Evolutionary conservation across 202 grass and related monocot species (phyloP).

Genomic region (Hordeum pubiflorum): DNA sequence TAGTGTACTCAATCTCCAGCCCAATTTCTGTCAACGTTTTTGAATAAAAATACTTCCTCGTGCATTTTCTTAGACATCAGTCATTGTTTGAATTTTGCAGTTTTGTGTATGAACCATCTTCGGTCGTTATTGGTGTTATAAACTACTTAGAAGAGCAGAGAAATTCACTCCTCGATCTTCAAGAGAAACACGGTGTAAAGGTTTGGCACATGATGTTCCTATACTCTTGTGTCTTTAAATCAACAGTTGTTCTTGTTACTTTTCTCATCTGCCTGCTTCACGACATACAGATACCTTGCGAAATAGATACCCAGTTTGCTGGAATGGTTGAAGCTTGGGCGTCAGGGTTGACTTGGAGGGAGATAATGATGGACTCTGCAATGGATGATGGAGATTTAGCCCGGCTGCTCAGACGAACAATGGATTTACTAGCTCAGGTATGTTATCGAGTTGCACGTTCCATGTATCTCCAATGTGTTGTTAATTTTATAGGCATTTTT

Average conservation of each 20-base stretch:
- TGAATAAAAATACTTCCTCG: neutral
- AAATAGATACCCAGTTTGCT: constrained; percentile 82
- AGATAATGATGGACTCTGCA: constrained; percentile 96
- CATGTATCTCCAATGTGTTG: neutral
- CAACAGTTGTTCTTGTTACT: neutral
- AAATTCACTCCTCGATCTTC: constrained; percentile 70
- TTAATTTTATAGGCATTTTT: neutral
- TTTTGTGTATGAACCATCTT: constrained; percentile 90
- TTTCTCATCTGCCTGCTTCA: constrained; percentile 10
- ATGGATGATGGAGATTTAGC: constrained; percentile 98
- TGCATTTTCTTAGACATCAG: neutral
- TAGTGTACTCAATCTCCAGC: neutral
- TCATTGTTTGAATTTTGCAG: constrained; percentile 38
- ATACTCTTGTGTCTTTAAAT: neutral
- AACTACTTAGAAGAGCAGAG: constrained; percentile 80
- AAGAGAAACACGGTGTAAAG: constrained; percentile 79
- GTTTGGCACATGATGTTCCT: constrained; percentile 32
- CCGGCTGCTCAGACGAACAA: constrained; percentile 73
- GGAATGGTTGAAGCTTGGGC: constrained; percentile 99
- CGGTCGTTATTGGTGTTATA: constrained; percentile 73
- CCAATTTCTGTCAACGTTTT: constrained; percentile 2
- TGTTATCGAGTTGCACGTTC: constrained; percentile 4
- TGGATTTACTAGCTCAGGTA: constrained; percentile 91
- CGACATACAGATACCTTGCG: constrained; percentile 64
- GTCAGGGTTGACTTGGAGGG: constrained; percentile 88